Conservation (phyloP, 371 early-diverging fungal species). For the Capniomyces stellatus region DNA sequence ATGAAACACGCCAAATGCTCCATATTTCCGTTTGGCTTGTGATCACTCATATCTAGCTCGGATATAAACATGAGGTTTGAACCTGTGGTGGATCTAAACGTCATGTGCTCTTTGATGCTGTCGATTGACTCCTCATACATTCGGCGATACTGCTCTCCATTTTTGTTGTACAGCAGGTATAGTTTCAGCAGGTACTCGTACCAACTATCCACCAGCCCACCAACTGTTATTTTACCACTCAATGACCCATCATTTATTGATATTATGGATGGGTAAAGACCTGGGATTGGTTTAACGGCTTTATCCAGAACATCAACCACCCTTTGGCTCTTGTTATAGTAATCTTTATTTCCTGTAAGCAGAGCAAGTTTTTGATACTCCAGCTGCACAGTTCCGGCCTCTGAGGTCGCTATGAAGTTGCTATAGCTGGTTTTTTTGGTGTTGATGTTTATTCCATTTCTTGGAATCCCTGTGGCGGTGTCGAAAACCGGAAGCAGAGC, state of each 20-base stretch:
- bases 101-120: conserved; percentile 51
- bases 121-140: conserved; percentile 41
- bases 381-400: conserved; percentile 68
- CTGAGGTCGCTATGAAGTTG: conserved; percentile 33
- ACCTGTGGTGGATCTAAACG: conserved; percentile 24
- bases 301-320: conserved; percentile 2
- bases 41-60: background rate
- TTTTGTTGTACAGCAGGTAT: conserved; percentile 49
- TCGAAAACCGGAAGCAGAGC: conserved; percentile 56
- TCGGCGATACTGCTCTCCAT: conserved; percentile 40
- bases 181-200: conserved; percentile 89
- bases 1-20: conserved; percentile 65
- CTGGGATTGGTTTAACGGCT: conserved; percentile 2
- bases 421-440: conserved; percentile 7
- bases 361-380: conserved; percentile 74
- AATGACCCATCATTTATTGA: conserved; percentile 15
- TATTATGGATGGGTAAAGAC: conserved; percentile 17
- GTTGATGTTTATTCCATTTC: conserved; percentile 11
- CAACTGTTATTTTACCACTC: conserved; percentile 32
- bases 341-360: conserved; percentile 39
- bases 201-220: conserved; percentile 76
- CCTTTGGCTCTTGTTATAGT: conserved; percentile 4
- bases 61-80: background rate
- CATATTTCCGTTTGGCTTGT: background rate
- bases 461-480: conserved; percentile 54